phyloP scores from a whole-genome alignment of 208 protist species.

The Angomonas deanei region DNA sequence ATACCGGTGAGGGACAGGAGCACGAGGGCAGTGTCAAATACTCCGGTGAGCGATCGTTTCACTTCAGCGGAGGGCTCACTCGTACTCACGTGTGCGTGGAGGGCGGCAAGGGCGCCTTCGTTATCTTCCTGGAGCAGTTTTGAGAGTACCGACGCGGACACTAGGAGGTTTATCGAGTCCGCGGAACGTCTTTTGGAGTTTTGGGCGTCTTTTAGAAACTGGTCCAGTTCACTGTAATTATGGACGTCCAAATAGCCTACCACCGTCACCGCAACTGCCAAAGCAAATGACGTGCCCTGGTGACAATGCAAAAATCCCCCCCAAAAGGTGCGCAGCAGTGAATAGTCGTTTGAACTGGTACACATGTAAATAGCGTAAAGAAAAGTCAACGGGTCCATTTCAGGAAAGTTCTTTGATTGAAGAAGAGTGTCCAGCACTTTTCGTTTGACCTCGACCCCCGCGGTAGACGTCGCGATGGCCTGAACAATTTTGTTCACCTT shows the following conservation, averaged over 20 bases:
- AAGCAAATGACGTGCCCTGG: too few relatives aligned
- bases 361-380: background rate
- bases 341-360: background rate
- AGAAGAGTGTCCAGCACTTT: background rate
- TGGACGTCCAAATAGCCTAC: too few relatives aligned
- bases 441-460: background rate
- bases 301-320: background rate
- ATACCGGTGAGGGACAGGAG: conserved; percentile 48
- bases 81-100: too few relatives aligned
- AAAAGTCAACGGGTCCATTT: background rate
- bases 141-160: too few relatives aligned
- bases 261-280: too few relatives aligned
- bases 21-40: conserved; percentile 25
- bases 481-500: background rate
- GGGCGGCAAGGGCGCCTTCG: too few relatives aligned
- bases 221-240: too few relatives aligned
- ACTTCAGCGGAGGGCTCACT: background rate
- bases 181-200: too few relatives aligned
- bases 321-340: background rate
- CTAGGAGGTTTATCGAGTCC: too few relatives aligned
- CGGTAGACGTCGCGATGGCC: background rate
- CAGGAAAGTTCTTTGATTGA: background rate
- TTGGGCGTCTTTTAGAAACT: too few relatives aligned
- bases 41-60: background rate
- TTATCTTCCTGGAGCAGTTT: background rate